Evolutionary conservation across 768 basidiomycete species (phyloP), one percentile per base, ranked within the genome.

Genomic region (Mycena capillaripes): DNA sequence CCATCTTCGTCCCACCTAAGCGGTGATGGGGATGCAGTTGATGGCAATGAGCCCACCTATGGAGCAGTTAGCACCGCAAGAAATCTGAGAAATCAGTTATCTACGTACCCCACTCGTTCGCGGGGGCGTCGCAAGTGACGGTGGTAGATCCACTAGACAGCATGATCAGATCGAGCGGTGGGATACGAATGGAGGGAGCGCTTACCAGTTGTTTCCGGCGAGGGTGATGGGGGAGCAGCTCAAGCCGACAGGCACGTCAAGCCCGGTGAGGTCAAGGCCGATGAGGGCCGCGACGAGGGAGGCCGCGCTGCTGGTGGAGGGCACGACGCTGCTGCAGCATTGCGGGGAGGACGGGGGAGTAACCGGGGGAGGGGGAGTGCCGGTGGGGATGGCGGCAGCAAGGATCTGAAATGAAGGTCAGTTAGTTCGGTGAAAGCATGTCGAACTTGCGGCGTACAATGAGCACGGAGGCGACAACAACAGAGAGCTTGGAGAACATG

Each of bases 171-270:
- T 40, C 9, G 1, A 7, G 32, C 10, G 4, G 32, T n/a, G 8
- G 3, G 34, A 34, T 2, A 7, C 12, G 8, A 7, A 19, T 25
- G 25, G 23, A 40, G 27, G n/a, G n/a, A 44, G 23, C 14, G 38
- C 68, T 2, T 3, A 44, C 42, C 42, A 44, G 42, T 44, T 44
- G 10, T 44, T 17, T 6, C 42, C 42, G 16, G 19, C 42, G n/a
- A n/a, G n/a, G 34, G 59, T 69, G 59, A 69, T 69, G 46, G 68
- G 59, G 5, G 48, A 40, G 68, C 68, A 69, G 68, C 68, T 42
- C 8, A 69, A 42, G 4, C 68, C 68, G 50, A 69, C 38, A 17
- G 50, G 59, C 23, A 69, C 59, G 32, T 55, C 21, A 36, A 61
- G n/a, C n/a, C 68, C 68, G 27, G 58, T 29, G 46, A 69, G 68